A percentile compares a stretch with the other conserved stretches of the same genome.
Conservation (phyloP, 2,329 filamentous ascomycete genomes). For the Aspergillus eucalypticola region DNA sequence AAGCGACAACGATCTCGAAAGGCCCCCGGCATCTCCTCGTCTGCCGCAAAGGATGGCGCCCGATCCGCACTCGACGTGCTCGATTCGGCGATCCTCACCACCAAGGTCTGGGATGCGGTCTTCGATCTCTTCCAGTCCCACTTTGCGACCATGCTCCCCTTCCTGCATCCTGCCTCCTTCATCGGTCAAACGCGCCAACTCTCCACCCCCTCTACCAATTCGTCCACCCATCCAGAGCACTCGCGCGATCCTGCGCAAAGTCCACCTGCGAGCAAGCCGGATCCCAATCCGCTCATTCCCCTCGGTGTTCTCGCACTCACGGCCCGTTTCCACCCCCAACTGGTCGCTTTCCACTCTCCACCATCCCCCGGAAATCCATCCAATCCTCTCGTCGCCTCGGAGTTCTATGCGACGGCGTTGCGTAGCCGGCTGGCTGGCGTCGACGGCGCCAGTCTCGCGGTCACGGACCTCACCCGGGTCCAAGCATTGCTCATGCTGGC, state of each 20-base stretch:
- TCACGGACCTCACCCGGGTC: slow-evolving; percentile 51
- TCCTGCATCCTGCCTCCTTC: slow-evolving; percentile 58
- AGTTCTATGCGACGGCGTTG: slow-evolving; percentile 57
- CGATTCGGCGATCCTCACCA: slow-evolving; percentile 52
- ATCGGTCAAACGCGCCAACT: slow-evolving; percentile 50
- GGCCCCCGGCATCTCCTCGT: slow-evolving; percentile 28
- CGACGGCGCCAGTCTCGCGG: slow-evolving; percentile 44
- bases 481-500: slow-evolving; percentile 59
- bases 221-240: slow-evolving; percentile 17
- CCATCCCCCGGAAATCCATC: slow-evolving; percentile 43
- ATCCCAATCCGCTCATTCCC: slow-evolving; percentile 50
- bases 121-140: slow-evolving; percentile 61
- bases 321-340: slow-evolving; percentile 54
- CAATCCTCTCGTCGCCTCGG: slow-evolving; percentile 53
- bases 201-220: slow-evolving; percentile 23
- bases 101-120: slow-evolving; percentile 58
- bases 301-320: slow-evolving; percentile 59
- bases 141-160: slow-evolving; percentile 58
- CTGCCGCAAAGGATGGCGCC: slow-evolving; percentile 32
- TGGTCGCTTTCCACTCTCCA: slow-evolving; percentile 53
- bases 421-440: slow-evolving; percentile 48
- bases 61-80: slow-evolving; percentile 47
- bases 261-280: slow-evolving; percentile 33
- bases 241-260: slow-evolving; percentile 32
- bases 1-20: slow-evolving; percentile 45